Evolutionary conservation across 2,329 filamentous ascomycete species (phyloP).

Genomic region (Xylaria sp.): DNA sequence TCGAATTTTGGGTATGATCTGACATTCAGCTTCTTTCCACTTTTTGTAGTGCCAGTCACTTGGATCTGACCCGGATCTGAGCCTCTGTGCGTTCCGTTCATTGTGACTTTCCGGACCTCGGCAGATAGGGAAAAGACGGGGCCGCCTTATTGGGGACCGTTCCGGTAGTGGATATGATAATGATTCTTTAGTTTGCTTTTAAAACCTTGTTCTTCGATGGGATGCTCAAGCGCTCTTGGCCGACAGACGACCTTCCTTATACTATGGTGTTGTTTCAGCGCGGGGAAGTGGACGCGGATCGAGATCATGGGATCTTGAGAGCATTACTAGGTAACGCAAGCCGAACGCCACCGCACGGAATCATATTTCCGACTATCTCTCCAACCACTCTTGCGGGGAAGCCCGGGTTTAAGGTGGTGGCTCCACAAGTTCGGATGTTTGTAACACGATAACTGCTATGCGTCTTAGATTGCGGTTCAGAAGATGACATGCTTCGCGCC

Average conservation of each 20-base stretch:
- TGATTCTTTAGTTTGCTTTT: constrained; percentile 3
- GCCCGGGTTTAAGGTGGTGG: constrained; percentile 10
- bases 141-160: neutral
- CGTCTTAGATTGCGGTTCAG: neutral
- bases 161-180: constrained; percentile 33
- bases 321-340: neutral
- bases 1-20: constrained; percentile 56
- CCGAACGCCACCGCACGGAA: constrained; percentile 6
- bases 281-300: constrained; percentile 23
- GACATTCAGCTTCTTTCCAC: constrained; percentile 46
- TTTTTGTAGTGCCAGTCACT: constrained; percentile 46
- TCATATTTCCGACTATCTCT: constrained; percentile 28
- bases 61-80: constrained; percentile 44
- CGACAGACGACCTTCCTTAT: neutral
- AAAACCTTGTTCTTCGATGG: constrained; percentile 1
- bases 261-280: neutral
- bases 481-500: neutral
- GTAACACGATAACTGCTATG: neutral
- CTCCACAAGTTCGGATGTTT: constrained; percentile 6
- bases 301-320: neutral
- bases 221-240: neutral
- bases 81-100: constrained; percentile 36
- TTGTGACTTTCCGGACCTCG: constrained; percentile 14
- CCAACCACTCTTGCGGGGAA: constrained; percentile 29
- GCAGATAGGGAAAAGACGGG: constrained; percentile 25